Percentiles rank a stretch among this genome's conserved stretches.
These are phyloP conservation scores for Colletotrichum sp. DNA, from an alignment of 2,329 filamentous ascomycete genomes.

Conservation along the genomic window DNA sequence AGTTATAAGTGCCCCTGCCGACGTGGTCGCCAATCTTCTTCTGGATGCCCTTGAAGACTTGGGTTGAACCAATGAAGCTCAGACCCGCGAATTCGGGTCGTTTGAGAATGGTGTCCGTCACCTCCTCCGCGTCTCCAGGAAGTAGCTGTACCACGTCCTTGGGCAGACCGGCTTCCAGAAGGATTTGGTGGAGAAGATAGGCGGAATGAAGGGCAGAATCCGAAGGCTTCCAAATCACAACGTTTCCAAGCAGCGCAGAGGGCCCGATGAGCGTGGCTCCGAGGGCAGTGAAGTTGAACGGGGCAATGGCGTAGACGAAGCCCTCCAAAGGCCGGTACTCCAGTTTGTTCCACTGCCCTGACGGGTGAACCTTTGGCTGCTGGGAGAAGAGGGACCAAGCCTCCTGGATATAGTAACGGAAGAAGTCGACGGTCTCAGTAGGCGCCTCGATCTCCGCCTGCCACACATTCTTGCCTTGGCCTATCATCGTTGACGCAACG, in stretches of 20 bases:
- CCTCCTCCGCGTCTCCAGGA: conserved; percentile 83
- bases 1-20: conserved; percentile 79
- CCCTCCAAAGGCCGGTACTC: conserved; percentile 91
- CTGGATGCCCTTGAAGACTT: conserved; percentile 88
- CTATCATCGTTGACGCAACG: conserved; percentile 94
- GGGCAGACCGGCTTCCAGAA: conserved; percentile 89
- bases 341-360: conserved; percentile 89
- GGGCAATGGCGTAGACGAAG: conserved; percentile 92
- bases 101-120: conserved; percentile 78
- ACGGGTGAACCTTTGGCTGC: conserved; percentile 83
- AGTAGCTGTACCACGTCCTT: conserved; percentile 92
- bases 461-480: conserved; percentile 98
- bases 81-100: conserved; percentile 87
- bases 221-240: conserved; percentile 97
- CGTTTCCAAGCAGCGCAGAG: conserved; percentile 90
- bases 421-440: conserved; percentile 92
- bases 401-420: conserved; percentile 93
- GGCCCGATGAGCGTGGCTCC: conserved; percentile 84
- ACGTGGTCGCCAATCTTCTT: conserved; percentile 84
- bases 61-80: conserved; percentile 93
- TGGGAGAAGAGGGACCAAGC: conserved; percentile 88
- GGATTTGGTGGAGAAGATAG: conserved; percentile 88
- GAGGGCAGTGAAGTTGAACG: conserved; percentile 98
- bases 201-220: conserved; percentile 90
- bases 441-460: conserved; percentile 97